phyloP scores from a whole-genome alignment of 352 stramenopile species.

The Phytophthora sp. region DNA sequence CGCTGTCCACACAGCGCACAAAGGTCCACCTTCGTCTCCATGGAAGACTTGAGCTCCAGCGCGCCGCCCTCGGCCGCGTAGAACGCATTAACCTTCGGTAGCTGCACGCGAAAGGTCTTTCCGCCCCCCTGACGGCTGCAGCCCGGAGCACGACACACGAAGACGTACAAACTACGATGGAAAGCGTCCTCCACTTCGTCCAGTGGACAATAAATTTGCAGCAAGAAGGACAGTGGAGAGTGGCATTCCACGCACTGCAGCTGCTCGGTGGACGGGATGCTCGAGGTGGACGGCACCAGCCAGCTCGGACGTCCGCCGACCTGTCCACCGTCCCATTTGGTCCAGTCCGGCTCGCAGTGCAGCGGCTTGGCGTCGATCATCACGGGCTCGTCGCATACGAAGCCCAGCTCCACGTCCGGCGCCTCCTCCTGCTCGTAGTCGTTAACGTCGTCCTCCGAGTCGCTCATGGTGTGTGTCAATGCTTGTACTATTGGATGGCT shows the following conservation, averaged over 20 bases:
- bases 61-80: conserved; percentile 75
- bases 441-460: conserved; percentile 55
- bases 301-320: conserved; percentile 90
- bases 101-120: conserved; percentile 85
- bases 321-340: conserved; percentile 93
- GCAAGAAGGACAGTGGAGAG: conserved; percentile 72
- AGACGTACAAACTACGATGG: conserved; percentile 94
- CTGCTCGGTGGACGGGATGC: conserved; percentile 46
- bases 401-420: conserved; percentile 79
- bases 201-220: conserved; percentile 94
- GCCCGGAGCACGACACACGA: conserved; percentile 79
- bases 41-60: conserved; percentile 22
- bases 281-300: conserved; percentile 67
- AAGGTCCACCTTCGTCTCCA: conserved; percentile 20
- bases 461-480: conserved; percentile 49
- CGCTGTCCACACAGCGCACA: conserved; percentile 74
- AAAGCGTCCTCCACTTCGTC: conserved; percentile 90
- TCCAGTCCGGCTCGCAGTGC: conserved; percentile 73
- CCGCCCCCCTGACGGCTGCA: conserved; percentile 71
- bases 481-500: conserved; percentile 13
- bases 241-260: conserved; percentile 62
- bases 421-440: conserved; percentile 42
- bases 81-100: conserved; percentile 90
- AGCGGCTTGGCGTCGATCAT: conserved; percentile 37
- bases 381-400: conserved; percentile 48